Conservation (phyloP, 345 rosid species). For the Salix dunnii region DNA sequence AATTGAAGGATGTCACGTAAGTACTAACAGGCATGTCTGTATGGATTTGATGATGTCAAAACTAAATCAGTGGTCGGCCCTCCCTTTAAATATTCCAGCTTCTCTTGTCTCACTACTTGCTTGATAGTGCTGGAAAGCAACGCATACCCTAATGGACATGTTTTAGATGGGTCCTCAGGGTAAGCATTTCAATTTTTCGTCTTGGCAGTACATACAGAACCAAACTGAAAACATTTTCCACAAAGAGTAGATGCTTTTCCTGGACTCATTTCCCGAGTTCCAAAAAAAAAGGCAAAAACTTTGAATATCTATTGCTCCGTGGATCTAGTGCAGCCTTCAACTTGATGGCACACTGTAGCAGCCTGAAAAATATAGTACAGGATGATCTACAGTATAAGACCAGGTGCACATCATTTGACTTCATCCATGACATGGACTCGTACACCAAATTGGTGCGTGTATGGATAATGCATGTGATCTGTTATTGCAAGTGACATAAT, state of each 20-base stretch:
- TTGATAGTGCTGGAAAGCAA: background rate
- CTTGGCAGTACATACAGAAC: background rate
- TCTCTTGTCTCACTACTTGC: background rate
- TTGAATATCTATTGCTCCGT: no score
- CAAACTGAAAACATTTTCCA: background rate
- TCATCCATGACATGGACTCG: background rate
- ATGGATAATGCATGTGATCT: background rate
- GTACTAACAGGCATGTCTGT: background rate
- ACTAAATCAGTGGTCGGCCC: background rate
- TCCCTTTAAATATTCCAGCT: background rate
- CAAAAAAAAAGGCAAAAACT: no score
- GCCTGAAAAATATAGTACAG: no score
- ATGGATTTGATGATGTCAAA: background rate
- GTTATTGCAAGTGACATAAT: constrained; percentile 20
- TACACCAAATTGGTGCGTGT: background rate
- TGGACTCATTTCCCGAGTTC: no score
- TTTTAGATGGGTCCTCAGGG: no score
- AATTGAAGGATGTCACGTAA: background rate
- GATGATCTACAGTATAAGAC: no score
- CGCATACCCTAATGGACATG: no score
- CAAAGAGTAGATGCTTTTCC: no score
- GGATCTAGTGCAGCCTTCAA: background rate
- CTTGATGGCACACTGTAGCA: no score
- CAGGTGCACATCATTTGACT: background rate
- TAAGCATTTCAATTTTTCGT: no score